A percentile compares a stretch with the other conserved stretches of the same genome.
Conservation (phyloP, 2,329 filamentous ascomycete genomes). For the Venturia aucupariae region DNA sequence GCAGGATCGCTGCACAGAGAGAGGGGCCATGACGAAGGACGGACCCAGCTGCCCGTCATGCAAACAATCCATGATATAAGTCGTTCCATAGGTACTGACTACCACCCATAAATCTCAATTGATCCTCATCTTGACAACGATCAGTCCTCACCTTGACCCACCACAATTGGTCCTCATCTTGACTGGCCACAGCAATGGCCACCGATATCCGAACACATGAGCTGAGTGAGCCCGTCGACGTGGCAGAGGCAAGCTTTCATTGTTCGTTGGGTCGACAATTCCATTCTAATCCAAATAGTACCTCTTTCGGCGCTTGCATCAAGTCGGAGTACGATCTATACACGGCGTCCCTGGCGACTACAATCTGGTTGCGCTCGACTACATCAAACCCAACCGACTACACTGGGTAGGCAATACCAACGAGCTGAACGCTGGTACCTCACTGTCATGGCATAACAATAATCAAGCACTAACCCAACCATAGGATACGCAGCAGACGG, state of each 20-base stretch:
- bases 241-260: slow-evolving; percentile 41
- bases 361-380: slow-evolving; percentile 45
- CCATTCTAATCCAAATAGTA: slow-evolving; percentile 29
- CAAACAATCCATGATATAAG: too few relatives aligned
- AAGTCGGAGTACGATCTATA: slow-evolving; percentile 40
- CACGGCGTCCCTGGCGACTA: slow-evolving; percentile 44
- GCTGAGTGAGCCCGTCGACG: slow-evolving; percentile 41
- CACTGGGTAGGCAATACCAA: slow-evolving; percentile 54
- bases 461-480: slow-evolving; percentile 13
- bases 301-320: slow-evolving; percentile 39
- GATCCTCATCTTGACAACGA: too few relatives aligned
- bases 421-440: slow-evolving; percentile 48
- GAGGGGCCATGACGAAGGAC: too few relatives aligned
- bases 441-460: slow-evolving; percentile 10
- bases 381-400: slow-evolving; percentile 44
- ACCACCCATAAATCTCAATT: too few relatives aligned
- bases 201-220: slow-evolving; percentile 33
- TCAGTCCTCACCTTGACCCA: too few relatives aligned
- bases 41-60: too few relatives aligned
- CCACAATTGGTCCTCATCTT: too few relatives aligned
- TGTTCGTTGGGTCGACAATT: background rate
- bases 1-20: too few relatives aligned
- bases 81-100: too few relatives aligned
- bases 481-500: slow-evolving; percentile 39
- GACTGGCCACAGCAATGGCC: background rate